A percentile compares a stretch with the other conserved stretches of the same genome.
Evolutionary conservation across 257 asterid species (phyloP).

Genomic region (Petunia axillaris): DNA sequence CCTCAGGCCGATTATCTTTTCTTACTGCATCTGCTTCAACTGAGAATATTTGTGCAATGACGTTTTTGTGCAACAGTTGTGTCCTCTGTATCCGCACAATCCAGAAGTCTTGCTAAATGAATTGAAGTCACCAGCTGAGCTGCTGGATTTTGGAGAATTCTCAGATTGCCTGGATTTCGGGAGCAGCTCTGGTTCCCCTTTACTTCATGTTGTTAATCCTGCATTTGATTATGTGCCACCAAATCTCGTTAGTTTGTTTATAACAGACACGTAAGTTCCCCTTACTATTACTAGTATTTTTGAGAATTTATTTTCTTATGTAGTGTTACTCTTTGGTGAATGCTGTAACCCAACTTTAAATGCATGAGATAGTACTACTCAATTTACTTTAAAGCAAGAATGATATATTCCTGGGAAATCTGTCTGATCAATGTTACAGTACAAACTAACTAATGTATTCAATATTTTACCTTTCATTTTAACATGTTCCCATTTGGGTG

Average conservation of each 20-base stretch:
- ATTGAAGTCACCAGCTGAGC: constrained; percentile 92
- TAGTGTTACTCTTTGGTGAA: background rate
- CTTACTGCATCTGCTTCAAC: constrained; percentile 30
- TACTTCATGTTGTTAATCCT: constrained; percentile 89
- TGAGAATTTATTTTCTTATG: background rate
- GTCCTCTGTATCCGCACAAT: constrained; percentile 97
- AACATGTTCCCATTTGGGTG: background rate
- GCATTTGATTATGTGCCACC: constrained; percentile 99
- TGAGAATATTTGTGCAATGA: constrained; percentile 24
- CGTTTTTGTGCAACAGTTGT: constrained; percentile 57
- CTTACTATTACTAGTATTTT: background rate
- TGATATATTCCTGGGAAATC: background rate
- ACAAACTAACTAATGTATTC: background rate
- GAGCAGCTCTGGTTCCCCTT: constrained; percentile 80
- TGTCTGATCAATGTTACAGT: constrained; percentile 11
- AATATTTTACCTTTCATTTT: constrained; percentile 1
- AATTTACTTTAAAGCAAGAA: constrained; percentile 9
- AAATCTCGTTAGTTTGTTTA: constrained; percentile 85
- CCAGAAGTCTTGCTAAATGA: constrained; percentile 95
- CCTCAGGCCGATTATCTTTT: constrained; percentile 25
- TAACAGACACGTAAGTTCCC: constrained; percentile 91
- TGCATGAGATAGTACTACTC: background rate
- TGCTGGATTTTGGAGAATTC: constrained; percentile 93
- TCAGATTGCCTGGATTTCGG: constrained; percentile 92
- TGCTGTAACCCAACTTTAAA: background rate